Base-by-base conservation (phyloP, 305 asterid species). In the Nicotiana rustica region DNA sequence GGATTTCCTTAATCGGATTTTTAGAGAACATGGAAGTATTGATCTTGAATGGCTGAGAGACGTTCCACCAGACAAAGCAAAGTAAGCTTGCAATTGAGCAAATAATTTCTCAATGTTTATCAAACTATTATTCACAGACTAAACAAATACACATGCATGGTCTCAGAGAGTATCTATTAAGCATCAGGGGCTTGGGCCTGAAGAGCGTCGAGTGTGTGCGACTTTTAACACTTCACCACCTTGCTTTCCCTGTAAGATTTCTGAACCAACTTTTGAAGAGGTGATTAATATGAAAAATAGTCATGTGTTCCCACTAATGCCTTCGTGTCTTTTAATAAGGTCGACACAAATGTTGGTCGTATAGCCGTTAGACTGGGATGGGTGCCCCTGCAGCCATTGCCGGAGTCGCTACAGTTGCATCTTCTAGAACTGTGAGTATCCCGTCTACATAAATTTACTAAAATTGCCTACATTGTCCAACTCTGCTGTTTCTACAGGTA, bases 361-460 rank as follows among this genome's bases (percentile, higher is more conserved):
- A 93, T 97, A 88, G 98, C 98, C 38, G 98, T 95, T 86, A 88
- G 99, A 85, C 92, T 97, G 87, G 99, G 99, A 79, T 97, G 99
- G 99, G 99, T 97, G 57, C 99, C 99, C 69, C 98, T 97, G 87
- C 99, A 92, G 89, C 98, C 99, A 83, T 88, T 97, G 89, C 99
- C 99, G 0, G 99, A 96, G 88, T 93, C 98, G 41, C 97, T 96
- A 85, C 98, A 96, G 87, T 89, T 96, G 91, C 99, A 96, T 82
- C 92, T 94, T 82, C 91, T 96, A 77, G 99, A 96, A 92, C 82
- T 94, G 99, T 96, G 86, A 94, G 98, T 93, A 52, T 67, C 79
- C 78, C 75, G 61, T 29, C 85, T 79, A 21, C 80, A 67, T 60
- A 59, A 41, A 75, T 36, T 41, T 19, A 59, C 82, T 82, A 4